Base-by-base conservation (phyloP, 352 stramenopile genomes). In the Globisporangium takayamanum region DNA sequence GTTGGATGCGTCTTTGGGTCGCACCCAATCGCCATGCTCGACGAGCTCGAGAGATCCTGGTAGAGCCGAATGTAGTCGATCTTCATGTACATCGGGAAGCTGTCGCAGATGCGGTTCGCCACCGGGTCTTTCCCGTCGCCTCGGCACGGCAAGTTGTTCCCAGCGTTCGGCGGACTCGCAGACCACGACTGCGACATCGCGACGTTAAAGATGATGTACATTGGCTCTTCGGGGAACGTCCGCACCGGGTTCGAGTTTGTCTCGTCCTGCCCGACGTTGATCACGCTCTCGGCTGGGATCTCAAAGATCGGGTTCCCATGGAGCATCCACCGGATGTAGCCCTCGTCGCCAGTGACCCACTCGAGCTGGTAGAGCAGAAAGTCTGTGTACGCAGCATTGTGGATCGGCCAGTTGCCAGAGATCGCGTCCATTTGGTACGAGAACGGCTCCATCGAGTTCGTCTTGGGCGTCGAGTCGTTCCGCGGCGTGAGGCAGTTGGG, bases 161-260 rank as follows among this genome's bases (percentile, higher is more conserved):
- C 78, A 0, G 67, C 61, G 55, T 91, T 88, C 10, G 78, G 79
- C 7, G 80, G 81, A 49, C 67, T 69, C 12, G 80, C 66, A 0
- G 77, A 89, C 94, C 94, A 98, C 59, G 86, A 67, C 20, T 73
- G 72, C 18, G 87, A 96, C 33, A 98, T 64, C 0, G 94, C 94
- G 26, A 96, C 95, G 73, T 98, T 98, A 52, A 98, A 68, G 56
- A 98, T 81, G 60, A 98, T 73, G 70, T 97, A 98, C 72, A 90
- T 94, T 8, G 94, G 92, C 64, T 98, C 94, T 45, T 92, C 81
- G 1, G 77, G 74, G 57, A 89, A 86, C 1, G 69, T 76, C n/a
- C 78, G 76, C 37, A 59, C 48, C 6, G 74, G 76, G 54, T 89
- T 92, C 41, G 74, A 62, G 12, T 75, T 70, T 15, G 45, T 63